Base-by-base conservation (phyloP, 352 stramenopile genomes). In the Peronospora tabacina region DNA sequence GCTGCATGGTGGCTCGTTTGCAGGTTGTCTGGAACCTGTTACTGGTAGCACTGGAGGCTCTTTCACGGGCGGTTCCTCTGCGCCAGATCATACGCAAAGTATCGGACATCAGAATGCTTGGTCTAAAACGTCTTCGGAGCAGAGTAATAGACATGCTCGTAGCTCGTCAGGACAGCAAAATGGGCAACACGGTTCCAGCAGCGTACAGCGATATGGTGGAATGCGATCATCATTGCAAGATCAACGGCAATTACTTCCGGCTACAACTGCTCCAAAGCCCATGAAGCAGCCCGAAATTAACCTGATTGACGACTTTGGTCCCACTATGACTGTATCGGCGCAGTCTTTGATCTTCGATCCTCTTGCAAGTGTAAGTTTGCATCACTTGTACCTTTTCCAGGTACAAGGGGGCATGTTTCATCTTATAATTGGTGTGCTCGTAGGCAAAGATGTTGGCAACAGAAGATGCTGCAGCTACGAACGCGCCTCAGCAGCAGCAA, bases 311-410 rank as follows among this genome's bases (percentile, higher is more conserved):
- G 79, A 89, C 39, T 84, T 82, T 54, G 70, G 58, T 0, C 72
- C 80, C 1, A 79, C 50, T 22, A 61, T 85, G 32, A 86, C 57
- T 20, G 66, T 86, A 6, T 73, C 81, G 4, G 81, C 71, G 17
- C 75, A 88, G 52, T 49, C 75, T 24, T 49, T 91, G 52, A 65
- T 87, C 7, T 91, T 91, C 44, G 81, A 91, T 55, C 81, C 77
- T 8, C 52, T 91, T 5, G 74, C 62, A 15, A 71, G 56, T 42
- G 78, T 89, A 58, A 52, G 72, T 75, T 8, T 29, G 15, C 17
- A 19, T 26, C n/a, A 15, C 13, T 19, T 49, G 16, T 44, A 39
- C 13, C 39, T 15, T 28, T 48, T 39, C 10, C 24, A 22, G 26
- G 26, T 28, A 33, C 11, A 29, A 13, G 8, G 26, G 5, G 28